Evolutionary conservation across 2,329 filamentous ascomycete species (phyloP), one percentile per base, ranked within the genome.

Genomic region (Basipetospora chlamydospora): DNA sequence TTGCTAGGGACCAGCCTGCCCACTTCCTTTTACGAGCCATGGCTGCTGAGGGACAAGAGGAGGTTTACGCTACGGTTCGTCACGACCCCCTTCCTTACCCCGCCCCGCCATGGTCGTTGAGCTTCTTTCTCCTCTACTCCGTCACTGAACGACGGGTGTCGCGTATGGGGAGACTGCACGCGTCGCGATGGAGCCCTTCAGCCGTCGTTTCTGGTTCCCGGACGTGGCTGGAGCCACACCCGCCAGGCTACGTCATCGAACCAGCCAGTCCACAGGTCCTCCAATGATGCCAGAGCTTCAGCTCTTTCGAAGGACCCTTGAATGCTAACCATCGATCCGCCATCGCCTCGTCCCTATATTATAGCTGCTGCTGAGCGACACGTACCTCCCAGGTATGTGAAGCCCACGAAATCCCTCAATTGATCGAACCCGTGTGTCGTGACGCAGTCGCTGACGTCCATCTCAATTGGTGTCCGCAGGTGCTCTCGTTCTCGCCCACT

Each of bases 401-500:
- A 11, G 23, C 30, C 35, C 22, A 12, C n/a, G 11, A 21, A 3
- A 22, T 21, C 17, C 13, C 30, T n/a, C n/a, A n/a, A n/a, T n/a
- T n/a, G n/a, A n/a, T n/a, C n/a, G n/a, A n/a, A n/a, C n/a, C n/a
- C n/a, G n/a, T n/a, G n/a, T n/a, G n/a, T n/a, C n/a, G n/a, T n/a
- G n/a, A n/a, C n/a, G n/a, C n/a, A n/a, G n/a, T n/a, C n/a, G n/a
- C n/a, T n/a, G n/a, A n/a, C n/a, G n/a, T n/a, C n/a, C n/a, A n/a
- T n/a, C n/a, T n/a, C n/a, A n/a, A n/a, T n/a, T n/a, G n/a, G n/a
- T 30, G 26, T 15, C 23, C n/a, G 26, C 47, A 93, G 88, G 90
- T 56, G 88, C 87, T 41, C 75, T 90, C 48, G 87, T 98, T 32
- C 76, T 98, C 44, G 87, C 86, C 42, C 87, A 96, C 63, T 96